A percentile compares a stretch with the other conserved stretches of the same genome.
These are phyloP conservation scores for Phytomonas sp. DNA, from an alignment of 208 protist species.

Conservation along the genomic window DNA sequence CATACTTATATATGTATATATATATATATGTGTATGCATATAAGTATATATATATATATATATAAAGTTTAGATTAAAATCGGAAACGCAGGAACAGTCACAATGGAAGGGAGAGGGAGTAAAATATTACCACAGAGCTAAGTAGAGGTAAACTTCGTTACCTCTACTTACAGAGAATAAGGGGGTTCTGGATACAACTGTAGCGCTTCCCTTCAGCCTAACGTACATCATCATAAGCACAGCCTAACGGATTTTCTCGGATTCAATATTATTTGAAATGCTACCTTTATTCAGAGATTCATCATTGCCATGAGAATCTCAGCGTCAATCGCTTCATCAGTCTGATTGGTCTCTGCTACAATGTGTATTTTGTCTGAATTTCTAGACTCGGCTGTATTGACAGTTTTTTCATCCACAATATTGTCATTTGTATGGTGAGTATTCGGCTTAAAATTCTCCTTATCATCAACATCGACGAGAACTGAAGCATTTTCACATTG, in stretches of 20 bases:
- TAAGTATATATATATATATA: conserved; percentile 15
- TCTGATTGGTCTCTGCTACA: neutral
- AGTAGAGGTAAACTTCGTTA: neutral
- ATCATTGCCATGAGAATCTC: conserved; percentile 19
- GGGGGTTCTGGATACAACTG: neutral
- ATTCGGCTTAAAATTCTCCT: neutral
- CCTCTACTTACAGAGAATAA: neutral
- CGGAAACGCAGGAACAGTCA: neutral
- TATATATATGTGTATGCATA: conserved; percentile 15
- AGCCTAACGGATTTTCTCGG: neutral
- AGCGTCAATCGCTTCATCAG: conserved; percentile 17
- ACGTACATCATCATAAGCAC: neutral
- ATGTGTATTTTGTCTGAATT: neutral
- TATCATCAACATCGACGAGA: neutral
- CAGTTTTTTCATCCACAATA: neutral
- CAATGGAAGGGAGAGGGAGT: conserved; percentile 6
- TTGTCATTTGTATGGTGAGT: neutral
- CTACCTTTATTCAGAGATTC: neutral
- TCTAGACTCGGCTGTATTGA: neutral
- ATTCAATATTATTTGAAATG: neutral
- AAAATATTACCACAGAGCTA: neutral
- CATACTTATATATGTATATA: conserved; percentile 15
- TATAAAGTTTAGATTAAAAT: neutral
- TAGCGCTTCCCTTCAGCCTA: neutral
- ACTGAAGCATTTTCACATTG: neutral